phyloP scores from a whole-genome alignment of 768 basidiomycete genomes.

The Vararia minispora region DNA sequence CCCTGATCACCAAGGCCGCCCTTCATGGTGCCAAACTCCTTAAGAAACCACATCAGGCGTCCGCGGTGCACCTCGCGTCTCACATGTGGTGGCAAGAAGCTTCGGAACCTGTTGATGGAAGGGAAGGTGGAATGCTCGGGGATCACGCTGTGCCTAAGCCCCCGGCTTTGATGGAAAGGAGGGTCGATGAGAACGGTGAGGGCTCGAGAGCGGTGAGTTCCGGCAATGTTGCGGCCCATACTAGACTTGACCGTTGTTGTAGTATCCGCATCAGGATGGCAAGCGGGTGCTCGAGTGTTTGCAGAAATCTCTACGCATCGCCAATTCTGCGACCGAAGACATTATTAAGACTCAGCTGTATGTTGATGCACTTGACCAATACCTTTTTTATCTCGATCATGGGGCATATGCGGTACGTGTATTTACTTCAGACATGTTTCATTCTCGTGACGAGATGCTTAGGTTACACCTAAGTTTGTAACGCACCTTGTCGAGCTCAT shows the following conservation, averaged over 20 bases:
- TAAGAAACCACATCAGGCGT: conserved; percentile 98
- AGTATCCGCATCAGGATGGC: conserved; percentile 88
- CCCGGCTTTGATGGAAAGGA: conserved; percentile 27
- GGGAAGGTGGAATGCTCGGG: conserved; percentile 32
- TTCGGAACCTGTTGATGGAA: conserved; percentile 24
- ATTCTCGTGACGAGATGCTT: conserved; percentile 3
- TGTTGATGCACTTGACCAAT: conserved; percentile 92
- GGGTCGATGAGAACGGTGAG: conserved; percentile 28
- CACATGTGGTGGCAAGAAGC: conserved; percentile 97
- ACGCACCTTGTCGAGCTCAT: conserved; percentile 95
- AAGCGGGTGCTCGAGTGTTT: conserved; percentile 96
- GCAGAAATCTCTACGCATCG: conserved; percentile 93
- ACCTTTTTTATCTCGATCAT: conserved; percentile 92
- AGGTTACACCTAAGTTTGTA: conserved; percentile 94
- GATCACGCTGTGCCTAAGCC: conserved; percentile 22
- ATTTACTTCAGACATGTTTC: background rate
- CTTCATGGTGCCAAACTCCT: conserved; percentile 90
- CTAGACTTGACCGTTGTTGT: conserved; percentile 4
- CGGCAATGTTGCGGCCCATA: background rate
- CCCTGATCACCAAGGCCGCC: conserved; percentile 97
- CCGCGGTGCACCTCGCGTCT: conserved; percentile 88
- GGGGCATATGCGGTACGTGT: conserved; percentile 77
- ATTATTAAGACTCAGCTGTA: conserved; percentile 95
- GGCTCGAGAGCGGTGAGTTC: conserved; percentile 21
- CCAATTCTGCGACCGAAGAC: conserved; percentile 93